These are phyloP conservation scores for Kodamaea lidongshanica DNA, from an alignment of 805 yeast genomes.

Conservation along the genomic window DNA sequence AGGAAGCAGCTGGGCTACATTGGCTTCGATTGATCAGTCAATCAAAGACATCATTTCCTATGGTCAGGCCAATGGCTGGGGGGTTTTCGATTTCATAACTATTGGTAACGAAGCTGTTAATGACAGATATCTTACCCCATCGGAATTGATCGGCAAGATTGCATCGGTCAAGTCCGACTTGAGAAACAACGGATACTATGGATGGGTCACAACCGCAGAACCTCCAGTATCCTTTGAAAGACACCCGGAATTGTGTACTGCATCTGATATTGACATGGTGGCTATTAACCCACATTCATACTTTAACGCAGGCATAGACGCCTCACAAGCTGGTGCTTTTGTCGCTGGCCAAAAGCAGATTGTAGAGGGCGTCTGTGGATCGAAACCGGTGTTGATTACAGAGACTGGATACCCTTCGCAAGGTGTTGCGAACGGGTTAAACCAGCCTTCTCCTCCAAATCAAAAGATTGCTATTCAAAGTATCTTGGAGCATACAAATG, in stretches of 20 bases:
- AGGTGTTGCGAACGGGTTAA: conserved; percentile 66
- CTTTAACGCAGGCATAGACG: conserved; percentile 58
- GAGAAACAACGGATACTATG: conserved; percentile 65
- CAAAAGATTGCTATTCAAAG: conserved; percentile 63
- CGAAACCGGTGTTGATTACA: conserved; percentile 53
- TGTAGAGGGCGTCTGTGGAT: conserved; percentile 51
- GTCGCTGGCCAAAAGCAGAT: conserved; percentile 55
- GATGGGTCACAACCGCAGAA: conserved; percentile 77
- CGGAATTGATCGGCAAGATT: conserved; percentile 61
- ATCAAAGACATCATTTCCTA: conserved; percentile 48
- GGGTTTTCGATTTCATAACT: conserved; percentile 66
- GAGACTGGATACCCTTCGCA: conserved; percentile 88
- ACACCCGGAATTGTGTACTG: conserved; percentile 63
- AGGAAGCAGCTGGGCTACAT: no score
- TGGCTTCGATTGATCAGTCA: conserved; percentile 58
- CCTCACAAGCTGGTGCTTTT: conserved; percentile 66
- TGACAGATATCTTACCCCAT: conserved; percentile 53
- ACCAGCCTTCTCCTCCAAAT: conserved; percentile 64
- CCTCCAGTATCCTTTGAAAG: conserved; percentile 71
- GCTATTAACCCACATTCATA: conserved; percentile 86
- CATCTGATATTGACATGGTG: conserved; percentile 68
- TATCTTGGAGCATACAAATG: conserved; percentile 52
- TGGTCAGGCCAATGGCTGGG: conserved; percentile 55
- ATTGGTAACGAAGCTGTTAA: conserved; percentile 86
- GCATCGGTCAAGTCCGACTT: conserved; percentile 54